Percentiles rank a stretch among this genome's conserved stretches.
Conservation (phyloP, 768 basidiomycete species). For the Lyophyllum shimeji region DNA sequence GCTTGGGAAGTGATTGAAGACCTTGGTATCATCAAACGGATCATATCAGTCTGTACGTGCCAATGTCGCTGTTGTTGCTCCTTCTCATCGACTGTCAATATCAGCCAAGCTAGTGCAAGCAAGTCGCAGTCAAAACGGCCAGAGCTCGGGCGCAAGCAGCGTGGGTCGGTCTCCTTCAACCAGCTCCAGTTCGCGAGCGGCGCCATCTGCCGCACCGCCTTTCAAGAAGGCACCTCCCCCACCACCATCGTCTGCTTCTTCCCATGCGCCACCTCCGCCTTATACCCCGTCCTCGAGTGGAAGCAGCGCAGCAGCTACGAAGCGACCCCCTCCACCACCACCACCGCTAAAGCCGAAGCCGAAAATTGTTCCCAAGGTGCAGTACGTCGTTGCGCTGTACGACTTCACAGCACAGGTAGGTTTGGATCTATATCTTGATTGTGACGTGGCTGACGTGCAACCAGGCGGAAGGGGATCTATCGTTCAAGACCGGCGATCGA, state of each 20-base stretch:
- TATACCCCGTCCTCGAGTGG: constrained; percentile 32
- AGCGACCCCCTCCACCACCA: constrained; percentile 87
- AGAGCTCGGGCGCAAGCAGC: constrained; percentile 34
- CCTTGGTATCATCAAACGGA: constrained; percentile 78
- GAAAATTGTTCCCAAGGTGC: constrained; percentile 56
- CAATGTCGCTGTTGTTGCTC: not conserved
- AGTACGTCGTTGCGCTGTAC: constrained; percentile 91
- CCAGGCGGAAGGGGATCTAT: constrained; percentile 88
- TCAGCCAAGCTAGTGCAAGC: constrained; percentile 70
- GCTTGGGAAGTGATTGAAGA: constrained; percentile 77
- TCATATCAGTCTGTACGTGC: constrained; percentile 79
- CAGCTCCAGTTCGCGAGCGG: constrained; percentile 41
- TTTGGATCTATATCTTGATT: not conserved
- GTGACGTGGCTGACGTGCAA: constrained; percentile 1
- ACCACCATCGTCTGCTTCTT: constrained; percentile 37
- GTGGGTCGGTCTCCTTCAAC: constrained; percentile 31
- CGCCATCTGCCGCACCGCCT: constrained; percentile 32
- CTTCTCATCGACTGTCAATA: not conserved
- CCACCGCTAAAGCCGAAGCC: constrained; percentile 91
- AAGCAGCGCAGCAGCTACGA: constrained; percentile 39
- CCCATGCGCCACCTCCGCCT: constrained; percentile 45
- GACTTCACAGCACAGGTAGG: constrained; percentile 89
- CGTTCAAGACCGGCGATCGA: constrained; percentile 84
- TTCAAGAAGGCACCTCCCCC: constrained; percentile 56
- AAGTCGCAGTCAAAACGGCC: constrained; percentile 33